Percentiles rank a stretch among this genome's conserved stretches.
phyloP scores from a whole-genome alignment of 106 monocot species.

The Dactylorhiza incarnata region DNA sequence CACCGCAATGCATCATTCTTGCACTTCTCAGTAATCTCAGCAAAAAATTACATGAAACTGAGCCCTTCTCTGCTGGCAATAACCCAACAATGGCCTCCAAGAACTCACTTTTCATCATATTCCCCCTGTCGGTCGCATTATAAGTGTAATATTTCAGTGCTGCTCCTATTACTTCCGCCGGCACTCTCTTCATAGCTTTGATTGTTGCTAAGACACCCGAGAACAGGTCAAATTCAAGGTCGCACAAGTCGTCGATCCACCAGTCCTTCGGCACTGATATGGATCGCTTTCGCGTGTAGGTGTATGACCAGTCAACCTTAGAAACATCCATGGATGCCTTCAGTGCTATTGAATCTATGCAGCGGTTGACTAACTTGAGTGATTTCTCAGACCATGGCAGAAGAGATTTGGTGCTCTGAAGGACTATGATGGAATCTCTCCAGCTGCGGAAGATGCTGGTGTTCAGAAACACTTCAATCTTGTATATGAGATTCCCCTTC shows the following conservation, averaged over 20 bases:
- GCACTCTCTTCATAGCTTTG: conserved; percentile 14
- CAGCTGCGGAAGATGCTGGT: conserved; percentile 35
- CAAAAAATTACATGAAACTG: conserved; percentile 32
- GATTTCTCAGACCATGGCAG: conserved; percentile 35
- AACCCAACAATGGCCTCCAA: conserved; percentile 31
- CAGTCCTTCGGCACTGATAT: conserved; percentile 25
- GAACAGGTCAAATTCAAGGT: conserved; percentile 26
- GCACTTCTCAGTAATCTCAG: conserved; percentile 21
- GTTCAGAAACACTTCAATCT: conserved; percentile 43
- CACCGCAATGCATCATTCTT: conserved; percentile 19
- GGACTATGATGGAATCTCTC: conserved; percentile 57
- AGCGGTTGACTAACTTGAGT: conserved; percentile 22
- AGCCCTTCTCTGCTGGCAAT: conserved; percentile 24
- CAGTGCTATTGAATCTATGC: conserved; percentile 36
- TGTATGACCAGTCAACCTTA: conserved; percentile 46
- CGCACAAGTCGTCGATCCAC: conserved; percentile 41
- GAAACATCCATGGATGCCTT: conserved; percentile 35
- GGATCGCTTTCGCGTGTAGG: conserved; percentile 19
- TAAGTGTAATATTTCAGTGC: conserved; percentile 29
- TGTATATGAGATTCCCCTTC: conserved; percentile 42
- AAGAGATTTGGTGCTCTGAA: conserved; percentile 37
- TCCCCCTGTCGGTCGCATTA: not conserved
- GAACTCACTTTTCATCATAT: conserved; percentile 13
- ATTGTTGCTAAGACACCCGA: conserved; percentile 18
- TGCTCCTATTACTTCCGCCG: conserved; percentile 19